phyloP scores from a whole-genome alignment of 805 yeast species.

The Kluyveromyces nonfermentans region DNA sequence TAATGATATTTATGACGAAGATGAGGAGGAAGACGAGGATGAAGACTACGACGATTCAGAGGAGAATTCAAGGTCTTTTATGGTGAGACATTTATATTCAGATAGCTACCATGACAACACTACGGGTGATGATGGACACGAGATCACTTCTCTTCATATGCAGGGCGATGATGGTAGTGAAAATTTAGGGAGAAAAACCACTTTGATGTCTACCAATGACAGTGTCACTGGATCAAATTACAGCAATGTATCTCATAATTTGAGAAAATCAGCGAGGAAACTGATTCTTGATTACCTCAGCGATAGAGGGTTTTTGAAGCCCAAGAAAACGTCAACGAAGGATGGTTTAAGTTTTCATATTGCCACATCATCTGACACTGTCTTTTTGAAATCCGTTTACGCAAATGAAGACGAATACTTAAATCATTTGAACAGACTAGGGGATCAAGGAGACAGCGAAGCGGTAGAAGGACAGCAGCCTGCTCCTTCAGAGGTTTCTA shows the following conservation, averaged over 20 bases:
- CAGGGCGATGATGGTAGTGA: background rate
- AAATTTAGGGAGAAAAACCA: slow-evolving; percentile 1
- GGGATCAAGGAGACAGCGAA: slow-evolving; percentile 5
- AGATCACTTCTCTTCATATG: background rate
- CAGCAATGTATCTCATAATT: background rate
- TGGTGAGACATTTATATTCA: background rate
- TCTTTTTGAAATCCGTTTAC: slow-evolving; percentile 28
- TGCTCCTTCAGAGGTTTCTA: background rate
- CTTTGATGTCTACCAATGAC: background rate
- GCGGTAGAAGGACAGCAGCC: background rate
- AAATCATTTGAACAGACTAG: slow-evolving; percentile 6
- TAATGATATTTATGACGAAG: background rate
- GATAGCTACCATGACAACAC: background rate
- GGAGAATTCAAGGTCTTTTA: slow-evolving; percentile 6
- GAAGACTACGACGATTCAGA: slow-evolving; percentile 6
- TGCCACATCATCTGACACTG: slow-evolving; percentile 28
- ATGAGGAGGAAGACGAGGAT: slow-evolving; percentile 6
- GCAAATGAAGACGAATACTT: slow-evolving; percentile 24
- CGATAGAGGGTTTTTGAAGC: slow-evolving; percentile 22
- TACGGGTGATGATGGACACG: slow-evolving; percentile 4
- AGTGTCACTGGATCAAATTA: slow-evolving; percentile 3
- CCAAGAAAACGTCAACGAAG: slow-evolving; percentile 12
- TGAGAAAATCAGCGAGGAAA: background rate
- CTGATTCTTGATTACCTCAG: slow-evolving; percentile 14
- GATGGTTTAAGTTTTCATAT: slow-evolving; percentile 19